Conservation (phyloP, 2,329 filamentous ascomycete species). For the Camillea tinctor region DNA sequence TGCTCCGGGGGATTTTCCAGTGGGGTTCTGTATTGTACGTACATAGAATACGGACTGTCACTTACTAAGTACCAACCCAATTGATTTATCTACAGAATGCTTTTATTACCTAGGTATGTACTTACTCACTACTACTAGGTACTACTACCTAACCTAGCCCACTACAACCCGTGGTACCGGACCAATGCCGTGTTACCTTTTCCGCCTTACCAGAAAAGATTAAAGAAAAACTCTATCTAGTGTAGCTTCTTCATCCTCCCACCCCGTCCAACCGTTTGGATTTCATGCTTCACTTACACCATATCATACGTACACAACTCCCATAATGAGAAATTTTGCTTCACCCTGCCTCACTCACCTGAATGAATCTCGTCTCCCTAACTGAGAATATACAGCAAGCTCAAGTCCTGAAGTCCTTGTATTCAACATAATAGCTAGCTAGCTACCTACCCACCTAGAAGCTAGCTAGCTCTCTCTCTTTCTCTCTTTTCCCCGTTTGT, state of each 20-base stretch:
- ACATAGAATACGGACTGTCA: background rate
- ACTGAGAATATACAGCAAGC: background rate
- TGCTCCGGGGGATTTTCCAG: background rate
- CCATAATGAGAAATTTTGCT: background rate
- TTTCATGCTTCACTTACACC: slow-evolving; percentile 24
- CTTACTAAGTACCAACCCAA: background rate
- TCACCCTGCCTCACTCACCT: background rate
- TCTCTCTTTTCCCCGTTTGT: slow-evolving; percentile 1
- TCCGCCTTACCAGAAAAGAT: background rate
- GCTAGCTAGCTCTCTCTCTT: too few relatives aligned
- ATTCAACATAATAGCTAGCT: too few relatives aligned
- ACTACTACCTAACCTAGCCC: too few relatives aligned
- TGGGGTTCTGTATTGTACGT: background rate
- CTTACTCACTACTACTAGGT: too few relatives aligned
- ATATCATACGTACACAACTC: slow-evolving; percentile 4
- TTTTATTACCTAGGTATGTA: background rate
- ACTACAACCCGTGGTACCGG: slow-evolving; percentile 1
- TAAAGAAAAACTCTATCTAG: slow-evolving; percentile 11
- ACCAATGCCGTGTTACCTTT: background rate
- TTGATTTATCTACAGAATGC: too few relatives aligned
- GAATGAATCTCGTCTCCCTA: background rate
- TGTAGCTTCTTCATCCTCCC: too few relatives aligned
- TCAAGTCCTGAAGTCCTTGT: too few relatives aligned
- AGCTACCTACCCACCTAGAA: background rate
- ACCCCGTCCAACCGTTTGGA: background rate